phyloP scores from a whole-genome alignment of 352 stramenopile species.

The Paralagenidium karlingii region DNA sequence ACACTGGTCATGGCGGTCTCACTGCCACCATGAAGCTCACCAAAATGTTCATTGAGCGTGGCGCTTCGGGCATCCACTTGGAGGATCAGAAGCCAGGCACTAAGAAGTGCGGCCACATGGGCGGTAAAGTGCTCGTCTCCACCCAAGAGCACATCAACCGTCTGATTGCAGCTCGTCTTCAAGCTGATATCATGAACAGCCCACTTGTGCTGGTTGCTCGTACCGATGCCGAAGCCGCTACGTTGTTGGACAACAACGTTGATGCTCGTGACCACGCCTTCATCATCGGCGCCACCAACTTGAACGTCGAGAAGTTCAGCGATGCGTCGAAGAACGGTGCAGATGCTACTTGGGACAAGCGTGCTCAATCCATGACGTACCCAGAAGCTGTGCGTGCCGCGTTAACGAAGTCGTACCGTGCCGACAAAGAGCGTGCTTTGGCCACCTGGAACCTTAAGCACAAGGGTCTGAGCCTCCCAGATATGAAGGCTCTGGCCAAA shows the following conservation, averaged over 20 bases:
- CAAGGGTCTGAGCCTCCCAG: slow-evolving; percentile 54
- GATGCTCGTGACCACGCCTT: slow-evolving; percentile 96
- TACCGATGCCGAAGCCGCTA: slow-evolving; percentile 96
- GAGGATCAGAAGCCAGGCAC: slow-evolving; percentile 98
- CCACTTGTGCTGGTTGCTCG: slow-evolving; percentile 92
- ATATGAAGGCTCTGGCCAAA: slow-evolving; percentile 67
- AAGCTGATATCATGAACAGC: slow-evolving; percentile 93
- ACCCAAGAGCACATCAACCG: slow-evolving; percentile 96
- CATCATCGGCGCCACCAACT: slow-evolving; percentile 91
- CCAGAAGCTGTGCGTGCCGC: slow-evolving; percentile 86
- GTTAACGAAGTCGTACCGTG: slow-evolving; percentile 43
- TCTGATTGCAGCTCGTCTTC: slow-evolving; percentile 91
- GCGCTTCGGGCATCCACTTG: slow-evolving; percentile 96
- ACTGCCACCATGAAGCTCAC: slow-evolving; percentile 97
- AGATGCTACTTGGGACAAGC: slow-evolving; percentile 83
- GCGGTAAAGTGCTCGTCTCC: slow-evolving; percentile 95
- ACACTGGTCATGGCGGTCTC: slow-evolving; percentile 94
- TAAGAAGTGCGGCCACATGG: slow-evolving; percentile 99
- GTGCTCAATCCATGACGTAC: slow-evolving; percentile 93
- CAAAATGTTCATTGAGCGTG: slow-evolving; percentile 97
- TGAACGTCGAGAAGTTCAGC: slow-evolving; percentile 74
- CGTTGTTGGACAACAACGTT: slow-evolving; percentile 96
- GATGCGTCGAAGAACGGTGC: slow-evolving; percentile 61
- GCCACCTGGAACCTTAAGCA: slow-evolving; percentile 75
- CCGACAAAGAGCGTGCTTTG: slow-evolving; percentile 44